Base-by-base conservation (phyloP, 2,329 filamentous ascomycete genomes). In the Fusarium sp. region DNA sequence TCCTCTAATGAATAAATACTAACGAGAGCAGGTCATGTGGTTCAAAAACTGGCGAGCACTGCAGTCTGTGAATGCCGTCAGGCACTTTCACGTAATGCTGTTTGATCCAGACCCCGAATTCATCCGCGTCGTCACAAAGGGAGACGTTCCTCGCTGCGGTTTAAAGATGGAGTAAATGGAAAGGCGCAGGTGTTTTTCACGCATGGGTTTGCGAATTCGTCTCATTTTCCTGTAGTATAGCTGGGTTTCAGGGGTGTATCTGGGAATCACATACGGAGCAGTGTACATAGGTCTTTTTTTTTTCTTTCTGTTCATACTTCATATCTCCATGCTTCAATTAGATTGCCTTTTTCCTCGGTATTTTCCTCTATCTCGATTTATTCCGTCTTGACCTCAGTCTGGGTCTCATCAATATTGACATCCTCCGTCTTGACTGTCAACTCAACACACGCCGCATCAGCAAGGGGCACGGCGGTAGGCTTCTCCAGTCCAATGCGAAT, bases 11-110 rank as follows among this genome's bases (percentile, higher is more conserved):
- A 4, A 4, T 18, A 9, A 23, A n/a, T 25, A 51, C 67, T 66
- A 27, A 71, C 36, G 13, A 18, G 20, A 20, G n/a, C 38, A 82
- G 78, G 75, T 82, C 20, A 69, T 79, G 58, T 79, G 77, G 77
- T 87, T 91, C 59, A 81, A 92, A 82, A 98, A 98, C 76, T 97
- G 93, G 93, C 86, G 84, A 58, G 87, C 86, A 14, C 81, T 97
- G 71, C 97, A 97, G 82, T 96, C 91, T 23, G 88, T 98, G 27
- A 88, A 93, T 73, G 89, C 91, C 1, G 88, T 98, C 10, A 94
- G 97, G 83, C 95, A 98, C 78, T 96, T 98, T 76, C 95, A 98
- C 79, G 90, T 97, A 75, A 93, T 97, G 93, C 83, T 97, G 58
- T 91, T 90, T 77, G 85, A 92, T 72, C 90, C 93, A 1, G 89